Base-by-base conservation (phyloP, 176 grass and related monocot species). In the Aegilops bicornis region DNA sequence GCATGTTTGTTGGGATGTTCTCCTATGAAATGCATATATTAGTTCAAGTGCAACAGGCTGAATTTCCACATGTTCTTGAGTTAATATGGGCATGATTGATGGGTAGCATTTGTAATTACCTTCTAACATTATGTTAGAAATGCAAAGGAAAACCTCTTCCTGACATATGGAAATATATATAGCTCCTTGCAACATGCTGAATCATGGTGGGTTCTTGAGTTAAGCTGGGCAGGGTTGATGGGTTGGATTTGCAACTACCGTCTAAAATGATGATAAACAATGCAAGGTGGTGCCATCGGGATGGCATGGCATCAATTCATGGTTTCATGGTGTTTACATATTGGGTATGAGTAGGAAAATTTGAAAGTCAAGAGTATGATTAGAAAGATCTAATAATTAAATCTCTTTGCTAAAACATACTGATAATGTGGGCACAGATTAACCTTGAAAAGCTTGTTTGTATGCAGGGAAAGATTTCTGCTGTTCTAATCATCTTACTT, bases 231-330 rank as follows among this genome's bases (percentile, higher is more conserved):
- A 69, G 20, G 43, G 10, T 88, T 86, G 48, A 64, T 78, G 50
- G 24, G 42, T 64, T 83, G 43, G 36, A 52, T 50, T 70, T 86
- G 29, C 5, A 69, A 8, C 6, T 63, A n/a, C 5, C 3, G 22
- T 82, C 3, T 22, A 60, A 61, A 77, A 40, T 48, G 25, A 19
- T 77, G 14, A 81, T 36, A 36, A 45, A 16, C 10, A 35, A 69
- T 76, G 61, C 47, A 47, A 62, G 14, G 64, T 79, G 40, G 52
- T 84, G 66, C 25, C 45, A 72, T 76, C 69, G 29, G 54, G 88
- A 32, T 82, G 48, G n/a, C 69, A 76, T 69, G 35, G 31, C 36
- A 78, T 33, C 8, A 2, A 8, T 25, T 33, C 8, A 59, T 81
- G 29, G 23, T 10, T 66, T 56, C 80, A 43, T 78, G 27, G 36